These are phyloP conservation scores for Chrysosporium queenslandicum DNA, from an alignment of 2,329 filamentous ascomycete species.

Conservation along the genomic window DNA sequence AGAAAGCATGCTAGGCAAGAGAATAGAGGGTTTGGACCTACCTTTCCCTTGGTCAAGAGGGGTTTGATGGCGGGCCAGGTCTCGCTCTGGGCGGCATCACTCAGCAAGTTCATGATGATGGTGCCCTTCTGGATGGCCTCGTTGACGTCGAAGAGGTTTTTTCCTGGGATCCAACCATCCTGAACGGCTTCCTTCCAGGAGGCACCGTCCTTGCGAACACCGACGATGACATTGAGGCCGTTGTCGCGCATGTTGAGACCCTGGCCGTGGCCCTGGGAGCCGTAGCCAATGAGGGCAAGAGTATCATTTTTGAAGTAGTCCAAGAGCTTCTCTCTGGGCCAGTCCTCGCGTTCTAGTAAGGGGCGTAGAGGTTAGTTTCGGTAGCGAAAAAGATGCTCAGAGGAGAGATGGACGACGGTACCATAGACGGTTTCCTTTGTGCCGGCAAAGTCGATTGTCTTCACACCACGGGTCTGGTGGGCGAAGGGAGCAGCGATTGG, in stretches of 20 bases:
- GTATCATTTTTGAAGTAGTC: slow-evolving; percentile 99
- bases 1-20: background rate
- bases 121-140: slow-evolving; percentile 89
- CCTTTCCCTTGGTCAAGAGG: slow-evolving; percentile 97
- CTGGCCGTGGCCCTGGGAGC: slow-evolving; percentile 95
- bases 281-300: slow-evolving; percentile 97
- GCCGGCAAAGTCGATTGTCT: slow-evolving; percentile 98
- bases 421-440: slow-evolving; percentile 90
- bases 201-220: slow-evolving; percentile 94
- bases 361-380: slow-evolving; percentile 18
- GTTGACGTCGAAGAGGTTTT: slow-evolving; percentile 97
- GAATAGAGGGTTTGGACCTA: slow-evolving; percentile 29
- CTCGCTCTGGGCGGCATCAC: slow-evolving; percentile 94
- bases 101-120: slow-evolving; percentile 98
- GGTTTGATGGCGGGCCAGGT: slow-evolving; percentile 98
- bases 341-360: slow-evolving; percentile 82
- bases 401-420: slow-evolving; percentile 37
- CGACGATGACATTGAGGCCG: slow-evolving; percentile 96
- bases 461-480: slow-evolving; percentile 74
- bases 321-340: slow-evolving; percentile 96
- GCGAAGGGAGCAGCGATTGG: slow-evolving; percentile 39
- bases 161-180: slow-evolving; percentile 96
- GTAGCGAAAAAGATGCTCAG: background rate
- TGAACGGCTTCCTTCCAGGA: slow-evolving; percentile 96
- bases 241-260: slow-evolving; percentile 99